Conservation (phyloP, 306 rosid genomes). For the Begonia loranthoides region DNA sequence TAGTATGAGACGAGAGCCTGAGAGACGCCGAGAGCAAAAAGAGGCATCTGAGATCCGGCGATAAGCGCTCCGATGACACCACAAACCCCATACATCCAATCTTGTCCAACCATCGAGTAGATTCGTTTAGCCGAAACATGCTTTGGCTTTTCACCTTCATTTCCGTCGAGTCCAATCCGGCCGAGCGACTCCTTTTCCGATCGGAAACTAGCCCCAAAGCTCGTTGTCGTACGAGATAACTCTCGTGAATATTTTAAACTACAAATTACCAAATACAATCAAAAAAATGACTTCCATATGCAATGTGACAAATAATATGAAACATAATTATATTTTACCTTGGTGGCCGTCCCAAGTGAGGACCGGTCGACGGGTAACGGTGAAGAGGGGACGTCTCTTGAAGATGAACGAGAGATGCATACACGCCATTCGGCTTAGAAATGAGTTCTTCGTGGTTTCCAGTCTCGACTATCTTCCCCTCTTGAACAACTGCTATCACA, state of each 20-base stretch:
- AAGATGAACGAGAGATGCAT: slow-evolving; percentile 70
- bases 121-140: slow-evolving; percentile 45
- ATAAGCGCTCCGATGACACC: slow-evolving; percentile 71
- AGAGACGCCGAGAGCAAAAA: slow-evolving; percentile 86
- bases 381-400: slow-evolving; percentile 64
- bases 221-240: slow-evolving; percentile 48
- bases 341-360: slow-evolving; percentile 39
- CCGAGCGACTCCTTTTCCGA: slow-evolving; percentile 79
- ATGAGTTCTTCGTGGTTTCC: slow-evolving; percentile 85
- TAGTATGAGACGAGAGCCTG: slow-evolving; percentile 89
- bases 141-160: slow-evolving; percentile 29
- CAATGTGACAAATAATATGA: too few relatives aligned
- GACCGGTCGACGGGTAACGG: slow-evolving; percentile 35
- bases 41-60: slow-evolving; percentile 97
- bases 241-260: slow-evolving; percentile 61
- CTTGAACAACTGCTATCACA: slow-evolving; percentile 69
- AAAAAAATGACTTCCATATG: background rate
- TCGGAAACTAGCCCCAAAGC: slow-evolving; percentile 75
- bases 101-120: slow-evolving; percentile 80
- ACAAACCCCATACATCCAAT: slow-evolving; percentile 66
- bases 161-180: slow-evolving; percentile 40
- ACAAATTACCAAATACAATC: slow-evolving; percentile 5
- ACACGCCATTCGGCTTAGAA: slow-evolving; percentile 53
- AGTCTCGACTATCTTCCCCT: slow-evolving; percentile 80
- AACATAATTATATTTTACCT: slow-evolving; percentile 31